These are phyloP conservation scores for Stereocaulon alpinum DNA, from an alignment of 495 filamentous ascomycete genomes.

Conservation along the genomic window DNA sequence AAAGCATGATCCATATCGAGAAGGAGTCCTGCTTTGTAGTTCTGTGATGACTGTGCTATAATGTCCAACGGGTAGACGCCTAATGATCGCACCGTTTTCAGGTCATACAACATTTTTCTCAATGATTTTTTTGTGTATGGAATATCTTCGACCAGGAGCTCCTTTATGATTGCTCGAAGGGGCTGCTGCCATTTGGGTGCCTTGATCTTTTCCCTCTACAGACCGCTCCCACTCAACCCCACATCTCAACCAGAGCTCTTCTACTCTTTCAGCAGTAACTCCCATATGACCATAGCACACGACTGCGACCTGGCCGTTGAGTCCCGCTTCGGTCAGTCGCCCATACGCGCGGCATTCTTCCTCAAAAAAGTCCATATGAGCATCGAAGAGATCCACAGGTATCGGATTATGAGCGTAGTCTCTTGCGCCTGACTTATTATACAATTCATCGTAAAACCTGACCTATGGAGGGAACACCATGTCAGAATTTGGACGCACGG, in stretches of 20 bases:
- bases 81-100: constrained; percentile 10
- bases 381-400: not conserved
- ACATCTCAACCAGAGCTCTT: not conserved
- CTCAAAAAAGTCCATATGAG: constrained; percentile 16
- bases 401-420: not conserved
- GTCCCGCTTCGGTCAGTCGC: constrained; percentile 2
- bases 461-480: constrained; percentile 1
- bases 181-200: constrained; percentile 6
- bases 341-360: constrained; percentile 20
- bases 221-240: constrained; percentile 6
- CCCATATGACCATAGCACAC: constrained; percentile 13
- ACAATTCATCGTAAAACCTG: constrained; percentile 10
- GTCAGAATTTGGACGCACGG: not conserved
- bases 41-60: not conserved
- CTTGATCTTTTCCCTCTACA: constrained; percentile 1
- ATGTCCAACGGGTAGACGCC: constrained; percentile 14
- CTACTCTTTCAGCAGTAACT: constrained; percentile 7
- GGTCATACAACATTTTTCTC: constrained; percentile 7
- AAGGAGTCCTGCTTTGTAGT: constrained; percentile 14
- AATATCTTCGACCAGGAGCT: constrained; percentile 7
- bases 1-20: constrained; percentile 4
- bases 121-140: not conserved
- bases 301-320: constrained; percentile 19
- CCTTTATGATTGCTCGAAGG: constrained; percentile 17
- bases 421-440: not conserved